Evolutionary conservation across 495 filamentous ascomycete genomes (phyloP).

Genomic region (Hypoxylon perforatum): DNA sequence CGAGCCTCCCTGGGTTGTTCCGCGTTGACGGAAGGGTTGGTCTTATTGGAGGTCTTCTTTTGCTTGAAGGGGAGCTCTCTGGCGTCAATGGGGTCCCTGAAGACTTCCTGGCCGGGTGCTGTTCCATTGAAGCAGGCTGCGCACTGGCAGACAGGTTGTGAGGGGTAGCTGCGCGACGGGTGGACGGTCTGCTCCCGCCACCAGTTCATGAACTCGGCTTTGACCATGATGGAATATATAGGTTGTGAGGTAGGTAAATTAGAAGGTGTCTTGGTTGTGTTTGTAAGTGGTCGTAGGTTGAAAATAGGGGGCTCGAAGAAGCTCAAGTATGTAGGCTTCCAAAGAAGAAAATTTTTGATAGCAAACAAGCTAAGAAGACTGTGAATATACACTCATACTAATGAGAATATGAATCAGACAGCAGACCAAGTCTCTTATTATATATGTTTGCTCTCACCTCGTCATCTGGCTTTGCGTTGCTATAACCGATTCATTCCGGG

Average conservation of each 20-base stretch:
- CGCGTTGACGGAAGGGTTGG: background rate
- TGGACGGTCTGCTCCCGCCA: slow-evolving; percentile 40
- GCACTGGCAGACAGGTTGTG: slow-evolving; percentile 43
- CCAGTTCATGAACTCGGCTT: slow-evolving; percentile 37
- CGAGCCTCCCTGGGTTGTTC: slow-evolving; percentile 13
- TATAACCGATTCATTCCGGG: slow-evolving; percentile 32
- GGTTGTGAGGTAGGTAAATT: slow-evolving; percentile 5
- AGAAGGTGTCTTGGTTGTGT: background rate
- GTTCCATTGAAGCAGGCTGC: slow-evolving; percentile 46
- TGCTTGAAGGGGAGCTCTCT: slow-evolving; percentile 26
- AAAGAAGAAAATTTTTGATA: too few relatives aligned
- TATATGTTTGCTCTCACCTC: slow-evolving; percentile 8
- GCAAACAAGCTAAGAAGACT: background rate
- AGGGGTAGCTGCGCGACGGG: slow-evolving; percentile 17
- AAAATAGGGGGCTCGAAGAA: too few relatives aligned
- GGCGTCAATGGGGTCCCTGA: slow-evolving; percentile 29
- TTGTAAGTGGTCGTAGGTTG: background rate
- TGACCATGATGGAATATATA: slow-evolving; percentile 24
- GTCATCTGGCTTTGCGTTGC: slow-evolving; percentile 17
- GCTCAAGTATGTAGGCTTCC: too few relatives aligned
- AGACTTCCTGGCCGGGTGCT: slow-evolving; percentile 27
- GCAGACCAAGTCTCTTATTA: slow-evolving; percentile 4
- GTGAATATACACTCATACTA: background rate
- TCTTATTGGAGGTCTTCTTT: background rate
- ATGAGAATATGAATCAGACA: background rate